A percentile compares a stretch with the other conserved stretches of the same genome.
Evolutionary conservation across 75 land plant species (phyloP).

Genomic region (Azolla pinnata): DNA sequence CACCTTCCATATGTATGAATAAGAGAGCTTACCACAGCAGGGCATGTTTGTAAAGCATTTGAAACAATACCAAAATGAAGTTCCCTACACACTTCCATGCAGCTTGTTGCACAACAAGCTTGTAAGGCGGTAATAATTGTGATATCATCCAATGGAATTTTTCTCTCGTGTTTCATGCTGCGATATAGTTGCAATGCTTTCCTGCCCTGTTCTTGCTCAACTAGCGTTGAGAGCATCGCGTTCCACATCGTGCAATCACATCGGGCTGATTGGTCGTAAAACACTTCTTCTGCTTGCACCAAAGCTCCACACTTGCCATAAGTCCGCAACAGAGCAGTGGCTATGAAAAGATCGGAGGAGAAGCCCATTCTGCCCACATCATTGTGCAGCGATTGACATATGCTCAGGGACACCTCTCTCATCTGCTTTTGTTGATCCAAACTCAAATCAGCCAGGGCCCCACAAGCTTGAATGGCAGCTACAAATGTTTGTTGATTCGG

Average conservation of each 20-base stretch:
- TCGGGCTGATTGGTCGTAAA: background rate
- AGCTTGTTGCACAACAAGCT: background rate
- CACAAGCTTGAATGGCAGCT: slow-evolving; percentile 13
- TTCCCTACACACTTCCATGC: background rate
- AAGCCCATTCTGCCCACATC: background rate
- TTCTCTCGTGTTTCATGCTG: background rate
- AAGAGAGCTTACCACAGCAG: slow-evolving; percentile 11
- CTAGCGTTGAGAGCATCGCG: background rate
- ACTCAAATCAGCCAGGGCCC: background rate
- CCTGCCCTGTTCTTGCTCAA: background rate
- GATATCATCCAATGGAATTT: background rate
- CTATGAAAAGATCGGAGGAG: background rate
- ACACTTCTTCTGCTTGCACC: slow-evolving; percentile 3
- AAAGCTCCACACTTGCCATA: slow-evolving; percentile 1
- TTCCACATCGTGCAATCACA: background rate
- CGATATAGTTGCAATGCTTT: slow-evolving; percentile 1
- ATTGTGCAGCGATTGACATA: background rate
- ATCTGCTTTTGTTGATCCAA: background rate
- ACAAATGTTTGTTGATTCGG: slow-evolving; percentile 46
- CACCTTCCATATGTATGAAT: slow-evolving; percentile 25
- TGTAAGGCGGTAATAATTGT: background rate
- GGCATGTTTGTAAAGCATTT: slow-evolving; percentile 8
- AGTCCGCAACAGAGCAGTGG: background rate
- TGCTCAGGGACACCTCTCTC: background rate
- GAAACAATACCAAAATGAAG: slow-evolving; percentile 11